Evolutionary conservation across 2,329 filamentous ascomycete species (phyloP), one percentile per base, ranked within the genome.

Genomic region (Paecilomyces niveus): DNA sequence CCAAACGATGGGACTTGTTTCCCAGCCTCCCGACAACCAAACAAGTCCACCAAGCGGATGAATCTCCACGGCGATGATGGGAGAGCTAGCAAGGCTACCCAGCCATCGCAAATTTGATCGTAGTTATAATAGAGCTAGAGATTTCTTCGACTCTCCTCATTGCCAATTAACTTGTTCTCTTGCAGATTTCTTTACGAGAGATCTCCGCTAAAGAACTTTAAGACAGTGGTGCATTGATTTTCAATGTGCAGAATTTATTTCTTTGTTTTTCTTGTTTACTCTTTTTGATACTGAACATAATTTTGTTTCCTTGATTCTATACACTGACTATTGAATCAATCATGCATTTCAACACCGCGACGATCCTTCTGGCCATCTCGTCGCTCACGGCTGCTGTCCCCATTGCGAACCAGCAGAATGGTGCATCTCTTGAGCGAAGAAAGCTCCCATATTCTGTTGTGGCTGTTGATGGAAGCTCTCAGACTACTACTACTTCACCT

Each of bases 361-460:
- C 66, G 15, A 59, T 67, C 15, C 56, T 73, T 9, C 31, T 71
- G 18, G 63, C 65, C 31, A 59, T 73, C 54, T 68, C 69, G 26
- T 63, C 70, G 9, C 56, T 71, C 49, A 53, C 63, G 49, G 61
- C 67, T 13, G 70, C 70, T 31, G 64, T 68, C 1, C 71, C 71
- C 24, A 53, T 74, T 18, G 45, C 65, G 57, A 62, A 60, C 32
- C 56, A 58, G 7, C 63, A 62, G 15, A 31, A 64, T 13, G 26
- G 64, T 13, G 61, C 66, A 18, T 65, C 66, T 33, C 51, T 69
- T 24, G 58, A 62, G 56, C 69, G 68, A 57, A 65, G 70, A 57
- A 60, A 65, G 39, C 63, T 63, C 51, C 63, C 68, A 35, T 72
- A 72, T 59, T 70, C 70, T 24, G 68, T 72, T 26, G 70, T 72